These are phyloP conservation scores for Eucalyptus cladocalyx DNA, from an alignment of 345 rosid species.

Conservation along the genomic window DNA sequence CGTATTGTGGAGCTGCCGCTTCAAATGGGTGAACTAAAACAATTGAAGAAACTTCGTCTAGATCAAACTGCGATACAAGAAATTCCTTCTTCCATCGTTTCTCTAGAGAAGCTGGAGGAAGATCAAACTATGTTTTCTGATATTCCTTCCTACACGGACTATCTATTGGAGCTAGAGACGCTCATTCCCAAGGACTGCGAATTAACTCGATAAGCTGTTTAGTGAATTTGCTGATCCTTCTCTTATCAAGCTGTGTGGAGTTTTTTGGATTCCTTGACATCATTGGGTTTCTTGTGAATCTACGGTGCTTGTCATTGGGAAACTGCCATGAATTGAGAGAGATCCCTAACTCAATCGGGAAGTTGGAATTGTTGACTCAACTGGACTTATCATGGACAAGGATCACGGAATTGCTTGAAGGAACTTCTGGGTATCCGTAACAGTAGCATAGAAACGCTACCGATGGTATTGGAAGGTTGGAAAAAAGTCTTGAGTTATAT, in stretches of 20 bases:
- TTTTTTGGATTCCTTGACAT: too few relatives aligned
- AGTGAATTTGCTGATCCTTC: too few relatives aligned
- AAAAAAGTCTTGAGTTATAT: neutral
- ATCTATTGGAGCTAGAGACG: neutral
- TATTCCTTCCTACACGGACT: too few relatives aligned
- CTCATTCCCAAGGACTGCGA: too few relatives aligned
- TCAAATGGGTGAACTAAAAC: neutral
- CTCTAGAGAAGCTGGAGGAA: neutral
- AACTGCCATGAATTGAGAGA: neutral
- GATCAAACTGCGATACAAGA: neutral
- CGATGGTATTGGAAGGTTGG: neutral
- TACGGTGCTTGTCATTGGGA: neutral
- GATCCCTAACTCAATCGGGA: neutral
- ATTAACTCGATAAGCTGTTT: too few relatives aligned
- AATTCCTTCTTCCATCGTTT: neutral
- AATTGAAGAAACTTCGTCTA: neutral
- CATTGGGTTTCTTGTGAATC: neutral
- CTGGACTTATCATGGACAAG: neutral
- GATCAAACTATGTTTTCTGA: too few relatives aligned
- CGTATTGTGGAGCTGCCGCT: neutral
- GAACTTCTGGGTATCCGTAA: neutral
- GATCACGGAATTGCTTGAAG: neutral
- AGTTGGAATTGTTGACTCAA: neutral
- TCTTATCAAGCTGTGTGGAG: too few relatives aligned
- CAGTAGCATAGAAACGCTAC: neutral